phyloP scores from a whole-genome alignment of 345 rosid species.

The Erodium maritimum region DNA sequence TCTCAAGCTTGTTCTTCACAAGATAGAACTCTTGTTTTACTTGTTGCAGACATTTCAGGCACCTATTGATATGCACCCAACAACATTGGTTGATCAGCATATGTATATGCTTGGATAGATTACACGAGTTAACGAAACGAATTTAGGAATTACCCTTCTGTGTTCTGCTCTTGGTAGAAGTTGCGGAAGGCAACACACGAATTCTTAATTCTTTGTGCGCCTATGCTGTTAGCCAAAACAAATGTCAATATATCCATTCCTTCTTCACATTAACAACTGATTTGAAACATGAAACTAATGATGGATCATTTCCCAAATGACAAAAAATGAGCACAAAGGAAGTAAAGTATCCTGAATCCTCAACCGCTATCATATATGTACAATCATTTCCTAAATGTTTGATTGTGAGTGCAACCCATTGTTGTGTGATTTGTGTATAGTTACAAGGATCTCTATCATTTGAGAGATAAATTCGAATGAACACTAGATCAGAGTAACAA shows the following conservation, averaged over 20 bases:
- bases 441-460: too few species aligned
- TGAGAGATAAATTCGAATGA: slow-evolving; percentile 1
- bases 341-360: too few species aligned
- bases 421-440: too few species aligned
- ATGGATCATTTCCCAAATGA: too few species aligned
- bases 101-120: neutral
- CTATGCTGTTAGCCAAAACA: slow-evolving; percentile 55
- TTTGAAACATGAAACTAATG: too few species aligned
- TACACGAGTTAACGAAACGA: too few species aligned
- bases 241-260: slow-evolving; percentile 2
- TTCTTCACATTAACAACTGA: neutral
- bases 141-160: slow-evolving; percentile 44
- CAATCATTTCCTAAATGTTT: too few species aligned
- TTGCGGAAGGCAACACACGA: slow-evolving; percentile 72
- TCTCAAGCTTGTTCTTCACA: slow-evolving; percentile 70
- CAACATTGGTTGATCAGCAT: neutral
- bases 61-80: slow-evolving; percentile 29
- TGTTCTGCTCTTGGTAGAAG: slow-evolving; percentile 70
- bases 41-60: slow-evolving; percentile 73
- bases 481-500: neutral
- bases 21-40: slow-evolving; percentile 67
- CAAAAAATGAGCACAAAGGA: neutral
- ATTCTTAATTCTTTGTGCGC: slow-evolving; percentile 77
- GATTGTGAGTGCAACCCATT: too few species aligned
- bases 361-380: too few species aligned